These are phyloP conservation scores for Puccinellia tenuiflora DNA, from an alignment of 176 grass and related monocot species.

Conservation along the genomic window DNA sequence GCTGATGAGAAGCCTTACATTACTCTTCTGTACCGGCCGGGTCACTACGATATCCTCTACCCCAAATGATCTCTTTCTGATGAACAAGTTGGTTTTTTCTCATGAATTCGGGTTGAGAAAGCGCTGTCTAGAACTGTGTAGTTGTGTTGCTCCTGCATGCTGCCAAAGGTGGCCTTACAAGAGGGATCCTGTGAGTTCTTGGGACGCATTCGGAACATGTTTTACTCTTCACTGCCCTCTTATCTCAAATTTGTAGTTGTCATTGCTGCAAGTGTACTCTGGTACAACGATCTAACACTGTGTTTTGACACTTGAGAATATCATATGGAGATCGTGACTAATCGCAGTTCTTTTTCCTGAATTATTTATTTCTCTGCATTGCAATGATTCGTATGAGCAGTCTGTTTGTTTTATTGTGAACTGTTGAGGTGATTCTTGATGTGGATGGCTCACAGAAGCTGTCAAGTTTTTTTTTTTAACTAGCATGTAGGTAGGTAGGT, in stretches of 20 bases:
- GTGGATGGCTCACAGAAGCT: not conserved
- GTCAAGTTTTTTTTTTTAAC: not conserved
- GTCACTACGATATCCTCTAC: slow-evolving; percentile 97
- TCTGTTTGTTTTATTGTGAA: not conserved
- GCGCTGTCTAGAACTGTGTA: slow-evolving; percentile 25
- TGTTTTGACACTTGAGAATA: slow-evolving; percentile 19
- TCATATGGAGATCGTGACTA: slow-evolving; percentile 15
- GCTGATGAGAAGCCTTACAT: slow-evolving; percentile 54
- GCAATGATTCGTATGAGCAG: not conserved
- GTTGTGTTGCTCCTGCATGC: slow-evolving; percentile 38
- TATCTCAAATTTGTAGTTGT: slow-evolving; percentile 12
- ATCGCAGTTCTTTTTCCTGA: not conserved
- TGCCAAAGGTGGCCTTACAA: slow-evolving; percentile 59
- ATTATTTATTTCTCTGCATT: not conserved
- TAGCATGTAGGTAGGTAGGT: not conserved
- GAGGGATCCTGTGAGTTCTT: slow-evolving; percentile 20
- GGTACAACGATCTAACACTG: slow-evolving; percentile 33
- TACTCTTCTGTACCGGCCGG: slow-evolving; percentile 85
- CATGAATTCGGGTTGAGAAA: slow-evolving; percentile 1
- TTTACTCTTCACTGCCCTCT: slow-evolving; percentile 19
- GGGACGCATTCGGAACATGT: slow-evolving; percentile 1
- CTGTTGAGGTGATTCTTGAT: not conserved
- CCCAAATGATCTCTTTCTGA: slow-evolving; percentile 46
- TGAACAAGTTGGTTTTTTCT: slow-evolving; percentile 14
- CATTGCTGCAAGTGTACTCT: slow-evolving; percentile 18